A percentile compares a stretch with the other conserved stretches of the same genome.
Evolutionary conservation across 257 asterid species (phyloP).

Genomic region (Scutellaria baicalensis): DNA sequence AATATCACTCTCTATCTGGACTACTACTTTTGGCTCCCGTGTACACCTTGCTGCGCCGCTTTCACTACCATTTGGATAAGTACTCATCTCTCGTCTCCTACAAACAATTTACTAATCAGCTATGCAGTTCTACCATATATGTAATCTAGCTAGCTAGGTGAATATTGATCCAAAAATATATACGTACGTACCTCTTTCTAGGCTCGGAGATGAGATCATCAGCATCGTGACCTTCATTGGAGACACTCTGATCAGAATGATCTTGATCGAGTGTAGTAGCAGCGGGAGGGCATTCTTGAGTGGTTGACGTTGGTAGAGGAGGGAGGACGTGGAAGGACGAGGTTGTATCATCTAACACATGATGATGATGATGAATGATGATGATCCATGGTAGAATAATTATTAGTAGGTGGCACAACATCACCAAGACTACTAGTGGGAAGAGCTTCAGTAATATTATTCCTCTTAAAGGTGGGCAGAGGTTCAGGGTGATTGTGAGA

Average conservation of each 20-base stretch:
- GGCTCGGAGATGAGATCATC: constrained; percentile 36
- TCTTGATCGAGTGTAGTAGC: background rate
- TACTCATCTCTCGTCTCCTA: constrained; percentile 60
- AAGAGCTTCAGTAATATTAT: no score
- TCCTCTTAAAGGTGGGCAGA: constrained; percentile 7
- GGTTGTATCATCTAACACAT: no score
- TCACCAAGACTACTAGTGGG: no score
- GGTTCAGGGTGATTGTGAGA: constrained; percentile 62
- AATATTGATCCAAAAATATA: no score
- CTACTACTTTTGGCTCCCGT: constrained; percentile 63
- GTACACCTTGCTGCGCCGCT: constrained; percentile 40
- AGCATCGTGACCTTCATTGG: constrained; percentile 32
- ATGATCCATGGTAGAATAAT: no score
- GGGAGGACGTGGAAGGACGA: no score
- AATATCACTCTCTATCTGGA: constrained; percentile 57
- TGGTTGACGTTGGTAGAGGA: no score
- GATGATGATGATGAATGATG: no score
- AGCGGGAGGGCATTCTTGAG: background rate
- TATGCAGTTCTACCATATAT: no score
- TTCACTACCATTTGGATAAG: constrained; percentile 20
- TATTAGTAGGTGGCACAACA: no score
- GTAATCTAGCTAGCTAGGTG: background rate
- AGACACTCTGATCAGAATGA: constrained; percentile 13
- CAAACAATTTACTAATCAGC: background rate
- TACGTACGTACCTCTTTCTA: constrained; percentile 43